Base-by-base conservation (phyloP, 257 asterid genomes). In the Petunia secreta region DNA sequence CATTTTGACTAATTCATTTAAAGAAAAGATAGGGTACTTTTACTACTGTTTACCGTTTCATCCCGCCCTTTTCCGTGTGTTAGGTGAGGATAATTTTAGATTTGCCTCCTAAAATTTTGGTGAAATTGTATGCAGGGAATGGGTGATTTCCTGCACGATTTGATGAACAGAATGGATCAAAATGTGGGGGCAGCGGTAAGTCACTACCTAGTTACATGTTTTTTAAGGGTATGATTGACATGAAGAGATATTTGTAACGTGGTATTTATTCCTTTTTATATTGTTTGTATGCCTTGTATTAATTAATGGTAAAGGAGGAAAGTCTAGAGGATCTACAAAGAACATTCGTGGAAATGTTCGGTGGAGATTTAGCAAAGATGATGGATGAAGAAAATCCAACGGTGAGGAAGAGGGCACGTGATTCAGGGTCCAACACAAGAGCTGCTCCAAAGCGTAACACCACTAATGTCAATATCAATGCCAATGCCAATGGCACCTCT, bases 311-410 rank as follows among this genome's bases (percentile, higher is more conserved):
- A 6, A 83, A 92, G 96, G 98, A 89, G 83, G 98, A 93, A 91
- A 93, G 95, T 83, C 16, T 94, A 5, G 98, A 93, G 88, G 98
- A 94, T 81, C 89, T 93, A 80, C 97, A 91, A 88, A 88, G 89
- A 80, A 88, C 96, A 4, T 94, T 94, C 34, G 91, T 91, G 83
- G 98, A 94, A 1, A 85, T 93, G 92, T 94, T 94, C 77, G 98
- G 98, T 14, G 92, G 88, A 14, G 98, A 94, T 88, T 82, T 93
- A 79, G 90, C 87, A 10, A 84, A 81, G 69, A 88, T 87, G 94
- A 82, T 85, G 68, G 87, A 63, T 75, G 71, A 75, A 1, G 84
- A 50, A 25, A 90, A 91, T 87, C 87, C 81, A 40, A 79, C 77
- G 88, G 89, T 62, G 4, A 84, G 82, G 79, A 91, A 87, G 91